These are phyloP conservation scores for Lonicera japonica DNA, from an alignment of 129 eudicot genomes.

Conservation along the genomic window DNA sequence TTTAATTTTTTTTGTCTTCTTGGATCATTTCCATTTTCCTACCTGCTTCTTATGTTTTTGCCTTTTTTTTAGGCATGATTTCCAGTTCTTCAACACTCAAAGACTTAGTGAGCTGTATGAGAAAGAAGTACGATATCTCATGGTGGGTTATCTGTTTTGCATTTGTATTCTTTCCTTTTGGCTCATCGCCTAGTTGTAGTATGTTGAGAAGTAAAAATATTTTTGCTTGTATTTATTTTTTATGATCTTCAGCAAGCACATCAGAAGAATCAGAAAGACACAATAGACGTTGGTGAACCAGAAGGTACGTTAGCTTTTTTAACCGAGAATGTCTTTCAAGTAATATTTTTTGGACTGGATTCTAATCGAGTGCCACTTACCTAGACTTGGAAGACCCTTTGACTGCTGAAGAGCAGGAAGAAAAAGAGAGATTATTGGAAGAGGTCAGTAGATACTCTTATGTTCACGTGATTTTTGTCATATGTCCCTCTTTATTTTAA, in stretches of 20 bases:
- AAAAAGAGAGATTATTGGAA: conserved; percentile 76
- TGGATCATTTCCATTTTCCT: not conserved
- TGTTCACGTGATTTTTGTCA: not conserved
- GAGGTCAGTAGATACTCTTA: conserved; percentile 39
- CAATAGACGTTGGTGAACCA: conserved; percentile 88
- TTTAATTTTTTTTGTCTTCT: not conserved
- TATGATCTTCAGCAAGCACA: conserved; percentile 51
- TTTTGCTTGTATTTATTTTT: not conserved
- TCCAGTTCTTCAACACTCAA: conserved; percentile 96
- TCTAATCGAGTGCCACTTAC: conserved; percentile 12
- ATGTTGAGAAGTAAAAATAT: not conserved
- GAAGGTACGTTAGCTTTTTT: conserved; percentile 48
- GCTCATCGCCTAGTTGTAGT: not conserved
- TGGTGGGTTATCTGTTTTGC: conserved; percentile 47
- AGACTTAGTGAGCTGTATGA: conserved; percentile 95
- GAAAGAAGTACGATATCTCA: conserved; percentile 96
- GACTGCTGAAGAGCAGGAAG: conserved; percentile 98
- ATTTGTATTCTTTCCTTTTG: not conserved
- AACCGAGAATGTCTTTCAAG: not conserved
- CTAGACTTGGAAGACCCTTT: conserved; percentile 82
- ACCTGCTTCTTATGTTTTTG: not conserved
- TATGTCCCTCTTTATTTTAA: not conserved
- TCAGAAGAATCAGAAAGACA: conserved; percentile 89
- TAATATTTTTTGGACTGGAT: not conserved
- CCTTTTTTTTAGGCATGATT: conserved; percentile 67